Evolutionary conservation across 2,329 filamentous ascomycete genomes (phyloP).

Genomic region (Cryoendolithus antarcticus): DNA sequence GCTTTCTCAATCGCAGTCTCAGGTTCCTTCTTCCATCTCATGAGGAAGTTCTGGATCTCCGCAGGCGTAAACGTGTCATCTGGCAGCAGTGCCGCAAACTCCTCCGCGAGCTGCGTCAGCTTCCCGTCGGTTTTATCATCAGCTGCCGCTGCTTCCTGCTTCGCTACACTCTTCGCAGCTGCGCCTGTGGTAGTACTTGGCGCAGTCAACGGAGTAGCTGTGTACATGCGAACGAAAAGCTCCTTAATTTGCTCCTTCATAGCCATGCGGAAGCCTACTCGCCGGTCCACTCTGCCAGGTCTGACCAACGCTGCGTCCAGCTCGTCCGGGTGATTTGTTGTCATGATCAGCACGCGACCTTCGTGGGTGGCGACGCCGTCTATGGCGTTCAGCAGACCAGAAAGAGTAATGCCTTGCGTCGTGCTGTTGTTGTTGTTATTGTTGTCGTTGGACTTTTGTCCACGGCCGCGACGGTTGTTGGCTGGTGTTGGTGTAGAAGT

Average conservation of each 20-base stretch:
- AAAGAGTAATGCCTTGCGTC: conserved; percentile 51
- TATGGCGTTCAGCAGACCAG: conserved; percentile 70
- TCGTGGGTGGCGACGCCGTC: conserved; percentile 72
- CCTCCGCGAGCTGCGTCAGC: conserved; percentile 29
- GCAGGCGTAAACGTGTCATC: conserved; percentile 38
- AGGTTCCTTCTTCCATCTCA: conserved; percentile 39
- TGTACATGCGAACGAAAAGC: conserved; percentile 30
- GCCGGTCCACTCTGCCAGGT: conserved; percentile 58
- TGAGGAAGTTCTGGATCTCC: conserved; percentile 41
- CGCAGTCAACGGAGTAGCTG: conserved; percentile 1
- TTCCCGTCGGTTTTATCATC: conserved; percentile 6
- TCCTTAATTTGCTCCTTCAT: conserved; percentile 28
- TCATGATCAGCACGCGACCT: conserved; percentile 70
- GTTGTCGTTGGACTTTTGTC: conserved; percentile 1
- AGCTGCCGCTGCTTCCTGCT: not conserved
- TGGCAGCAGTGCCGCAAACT: conserved; percentile 35
- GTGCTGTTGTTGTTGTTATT: conserved; percentile 1
- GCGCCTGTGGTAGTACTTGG: conserved; percentile 7
- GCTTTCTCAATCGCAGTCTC: conserved; percentile 31
- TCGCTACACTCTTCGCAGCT: conserved; percentile 3
- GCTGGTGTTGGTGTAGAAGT: too few relatives aligned
- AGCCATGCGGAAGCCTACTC: conserved; percentile 46
- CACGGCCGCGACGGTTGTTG: too few relatives aligned
- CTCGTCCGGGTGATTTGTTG: conserved; percentile 62
- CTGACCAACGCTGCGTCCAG: conserved; percentile 56